phyloP scores from a whole-genome alignment of 345 rosid genomes.

The Hirschfeldia incana region DNA sequence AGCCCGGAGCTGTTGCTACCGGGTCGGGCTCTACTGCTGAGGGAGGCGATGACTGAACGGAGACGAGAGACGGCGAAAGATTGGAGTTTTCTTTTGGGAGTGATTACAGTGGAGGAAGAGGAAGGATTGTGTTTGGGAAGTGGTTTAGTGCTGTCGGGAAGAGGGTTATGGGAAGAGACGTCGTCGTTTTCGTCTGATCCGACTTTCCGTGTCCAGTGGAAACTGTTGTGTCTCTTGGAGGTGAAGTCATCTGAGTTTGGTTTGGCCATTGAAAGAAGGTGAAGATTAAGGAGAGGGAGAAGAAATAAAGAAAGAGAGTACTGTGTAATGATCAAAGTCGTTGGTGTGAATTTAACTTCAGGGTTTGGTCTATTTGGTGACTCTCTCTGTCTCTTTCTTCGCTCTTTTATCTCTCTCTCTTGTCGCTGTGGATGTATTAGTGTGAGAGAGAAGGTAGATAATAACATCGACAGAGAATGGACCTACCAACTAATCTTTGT shows the following conservation, averaged over 20 bases:
- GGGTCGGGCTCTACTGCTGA: conserved; percentile 55
- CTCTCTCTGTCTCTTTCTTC: neutral
- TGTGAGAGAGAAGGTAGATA: conserved; percentile 37
- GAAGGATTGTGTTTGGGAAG: conserved; percentile 33
- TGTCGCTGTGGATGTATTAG: conserved; percentile 33
- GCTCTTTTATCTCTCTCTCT: conserved; percentile 7
- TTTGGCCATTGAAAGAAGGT: conserved; percentile 48
- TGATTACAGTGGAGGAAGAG: neutral
- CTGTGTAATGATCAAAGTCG: conserved; percentile 15
- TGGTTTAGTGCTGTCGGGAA: conserved; percentile 16
- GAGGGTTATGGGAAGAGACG: conserved; percentile 29
- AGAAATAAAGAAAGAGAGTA: neutral
- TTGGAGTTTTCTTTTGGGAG: conserved; percentile 65
- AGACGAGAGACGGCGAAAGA: conserved; percentile 80
- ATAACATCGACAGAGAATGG: conserved; percentile 40
- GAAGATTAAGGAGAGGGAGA: neutral
- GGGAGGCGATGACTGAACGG: conserved; percentile 63
- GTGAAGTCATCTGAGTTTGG: conserved; percentile 53
- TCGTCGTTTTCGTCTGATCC: conserved; percentile 59
- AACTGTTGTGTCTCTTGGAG: conserved; percentile 65
- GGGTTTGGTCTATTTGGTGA: conserved; percentile 42
- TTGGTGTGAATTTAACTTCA: conserved; percentile 33
- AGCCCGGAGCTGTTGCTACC: conserved; percentile 36
- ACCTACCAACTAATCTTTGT: conserved; percentile 31
- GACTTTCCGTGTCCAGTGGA: conserved; percentile 82